Base-by-base conservation (phyloP, 2,329 filamentous ascomycete genomes). In the Microdochium paspali region DNA sequence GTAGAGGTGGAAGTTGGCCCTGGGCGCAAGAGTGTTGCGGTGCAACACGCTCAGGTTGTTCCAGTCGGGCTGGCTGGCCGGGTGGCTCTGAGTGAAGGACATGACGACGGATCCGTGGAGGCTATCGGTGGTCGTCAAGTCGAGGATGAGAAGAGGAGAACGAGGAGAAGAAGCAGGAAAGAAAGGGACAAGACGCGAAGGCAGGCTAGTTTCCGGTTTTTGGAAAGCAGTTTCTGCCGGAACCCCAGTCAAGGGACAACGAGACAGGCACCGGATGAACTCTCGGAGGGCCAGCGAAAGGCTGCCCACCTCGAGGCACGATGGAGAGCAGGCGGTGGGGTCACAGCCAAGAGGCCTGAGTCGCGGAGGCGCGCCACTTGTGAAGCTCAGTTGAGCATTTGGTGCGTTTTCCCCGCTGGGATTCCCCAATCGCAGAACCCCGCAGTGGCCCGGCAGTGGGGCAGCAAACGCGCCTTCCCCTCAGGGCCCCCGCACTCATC, bases 11-110 rank as follows among this genome's bases (percentile, higher is more conserved):
- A 82, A 82, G 54, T 76, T 69, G 18, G 76, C 67, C 30, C 78
- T 71, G 2, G 76, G 72, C 32, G 73, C 68, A 9, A 82, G 63
- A 0, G 74, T 80, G 53, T 78, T 78, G 51, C 66, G 70, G 57
- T 82, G 79, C 21, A 82, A 64, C 26, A 82, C 64, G 3, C 66
- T 56, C 45, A 80, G 69, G 54, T 82, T 82, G 59, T 73, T 78
- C 79, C 79, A 82, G 58, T 82, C 77, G 7, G 77, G 76, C 40
- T 49, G 54, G 26, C 49, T 42, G 12, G 47, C 47, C 26, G 56
- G 54, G 30, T 57, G 50, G 13, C 24, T 44, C n/a, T 53, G 52
- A 6, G 44, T 24, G 24, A 46, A 10, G 26, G 55, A 42, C 55
- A 57, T 58, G 5, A 13, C 48, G 18, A 32, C 23, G 12, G 23